Conservation (phyloP, 2,329 filamentous ascomycete genomes). For the Neofusicoccum sp. region DNA sequence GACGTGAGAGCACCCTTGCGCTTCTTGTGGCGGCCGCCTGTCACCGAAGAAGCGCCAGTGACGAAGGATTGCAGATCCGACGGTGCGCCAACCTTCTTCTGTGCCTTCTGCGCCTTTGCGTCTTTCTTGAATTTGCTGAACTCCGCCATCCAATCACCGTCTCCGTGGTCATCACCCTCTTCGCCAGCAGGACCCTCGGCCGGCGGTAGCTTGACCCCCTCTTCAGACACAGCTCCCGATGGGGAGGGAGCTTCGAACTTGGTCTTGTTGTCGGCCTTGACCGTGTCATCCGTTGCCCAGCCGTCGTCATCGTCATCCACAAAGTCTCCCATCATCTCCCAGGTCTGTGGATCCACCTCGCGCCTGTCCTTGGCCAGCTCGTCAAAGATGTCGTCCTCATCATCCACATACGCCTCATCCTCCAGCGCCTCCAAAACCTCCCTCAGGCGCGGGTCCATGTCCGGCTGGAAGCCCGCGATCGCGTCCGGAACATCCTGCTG, state of each 20-base stretch:
- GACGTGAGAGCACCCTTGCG: conserved; percentile 91
- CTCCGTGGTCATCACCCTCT: conserved; percentile 47
- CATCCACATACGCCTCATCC: conserved; percentile 90
- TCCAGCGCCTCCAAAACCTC: conserved; percentile 93
- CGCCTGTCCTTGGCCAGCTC: conserved; percentile 68
- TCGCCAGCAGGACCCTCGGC: conserved; percentile 34
- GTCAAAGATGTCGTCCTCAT: conserved; percentile 81
- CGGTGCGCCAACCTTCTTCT: conserved; percentile 45
- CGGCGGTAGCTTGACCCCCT: conserved; percentile 31
- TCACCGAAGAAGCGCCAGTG: conserved; percentile 70
- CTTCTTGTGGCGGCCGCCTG: conserved; percentile 85
- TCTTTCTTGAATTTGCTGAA: conserved; percentile 95
- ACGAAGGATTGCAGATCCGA: conserved; percentile 71
- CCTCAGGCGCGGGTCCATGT: conserved; percentile 92
- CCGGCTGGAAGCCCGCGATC: conserved; percentile 91
- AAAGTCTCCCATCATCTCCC: conserved; percentile 56
- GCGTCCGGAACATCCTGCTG: conserved; percentile 92
- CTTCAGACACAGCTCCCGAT: conserved; percentile 42
- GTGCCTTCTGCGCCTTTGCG: conserved; percentile 48
- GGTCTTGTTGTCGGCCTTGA: conserved; percentile 56
- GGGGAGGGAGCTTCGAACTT: conserved; percentile 36
- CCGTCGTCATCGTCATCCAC: conserved; percentile 72
- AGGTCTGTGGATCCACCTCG: conserved; percentile 79
- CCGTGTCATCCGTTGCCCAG: conserved; percentile 94
- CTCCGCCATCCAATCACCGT: conserved; percentile 86